Conservation (phyloP, 257 asterid species). For the Ilex aquifolium region DNA sequence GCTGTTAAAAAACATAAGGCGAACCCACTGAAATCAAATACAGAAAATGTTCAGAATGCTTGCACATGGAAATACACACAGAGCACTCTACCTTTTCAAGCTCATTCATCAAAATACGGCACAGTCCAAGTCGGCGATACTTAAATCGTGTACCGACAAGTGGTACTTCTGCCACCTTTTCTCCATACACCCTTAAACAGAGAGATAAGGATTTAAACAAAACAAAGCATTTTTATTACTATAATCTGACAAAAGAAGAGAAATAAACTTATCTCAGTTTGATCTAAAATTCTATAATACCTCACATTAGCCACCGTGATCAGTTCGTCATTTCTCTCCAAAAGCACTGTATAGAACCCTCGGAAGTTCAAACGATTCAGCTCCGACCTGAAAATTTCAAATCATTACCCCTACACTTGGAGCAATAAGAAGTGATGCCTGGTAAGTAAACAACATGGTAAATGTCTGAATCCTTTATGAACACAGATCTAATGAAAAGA, state of each 20-base stretch:
- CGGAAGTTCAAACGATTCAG: constrained; percentile 69
- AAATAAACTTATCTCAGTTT: not conserved
- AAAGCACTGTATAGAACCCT: constrained; percentile 71
- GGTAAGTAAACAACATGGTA: not conserved
- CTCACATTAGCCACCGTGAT: constrained; percentile 72
- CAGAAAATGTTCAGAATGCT: too few species aligned
- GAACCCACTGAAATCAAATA: too few species aligned
- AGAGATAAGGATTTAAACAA: not conserved
- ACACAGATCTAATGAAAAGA: too few species aligned
- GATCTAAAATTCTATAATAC: constrained; percentile 19
- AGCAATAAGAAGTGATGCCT: not conserved
- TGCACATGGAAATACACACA: not conserved
- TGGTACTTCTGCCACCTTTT: constrained; percentile 85
- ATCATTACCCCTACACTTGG: not conserved
- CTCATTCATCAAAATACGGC: constrained; percentile 72
- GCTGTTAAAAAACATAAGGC: too few species aligned
- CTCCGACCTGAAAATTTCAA: constrained; percentile 53
- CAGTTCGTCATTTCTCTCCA: constrained; percentile 71
- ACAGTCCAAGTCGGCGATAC: constrained; percentile 89
- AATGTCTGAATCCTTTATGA: too few species aligned
- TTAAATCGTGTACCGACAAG: constrained; percentile 78
- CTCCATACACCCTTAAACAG: constrained; percentile 59
- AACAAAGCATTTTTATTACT: not conserved
- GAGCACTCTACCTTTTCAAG: constrained; percentile 67
- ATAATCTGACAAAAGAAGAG: constrained; percentile 11